phyloP scores from a whole-genome alignment of 768 basidiomycete genomes.

The Termitomyces sp. region DNA sequence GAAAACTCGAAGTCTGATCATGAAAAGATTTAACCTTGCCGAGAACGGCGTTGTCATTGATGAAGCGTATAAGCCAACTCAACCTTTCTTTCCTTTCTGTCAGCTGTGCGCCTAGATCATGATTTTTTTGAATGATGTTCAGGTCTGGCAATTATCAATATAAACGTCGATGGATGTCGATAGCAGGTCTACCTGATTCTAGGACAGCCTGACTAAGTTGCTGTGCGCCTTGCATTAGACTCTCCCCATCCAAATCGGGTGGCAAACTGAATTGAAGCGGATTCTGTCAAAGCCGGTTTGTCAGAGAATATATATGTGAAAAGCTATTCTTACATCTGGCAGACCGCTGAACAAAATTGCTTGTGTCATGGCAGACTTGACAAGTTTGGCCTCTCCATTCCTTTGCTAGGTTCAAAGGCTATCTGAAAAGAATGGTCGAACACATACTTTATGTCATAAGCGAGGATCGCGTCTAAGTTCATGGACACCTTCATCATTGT shows the following conservation, averaged over 20 bases:
- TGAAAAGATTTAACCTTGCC: constrained; percentile 47
- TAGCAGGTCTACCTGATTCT: constrained; percentile 52
- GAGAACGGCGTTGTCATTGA: constrained; percentile 81
- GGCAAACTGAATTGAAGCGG: constrained; percentile 79
- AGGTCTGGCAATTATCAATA: constrained; percentile 37
- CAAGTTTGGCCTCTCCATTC: constrained; percentile 58
- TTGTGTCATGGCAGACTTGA: constrained; percentile 79
- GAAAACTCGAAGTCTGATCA: neutral
- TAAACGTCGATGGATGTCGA: neutral
- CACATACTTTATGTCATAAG: constrained; percentile 61
- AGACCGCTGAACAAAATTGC: constrained; percentile 75
- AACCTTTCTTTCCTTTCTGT: constrained; percentile 68
- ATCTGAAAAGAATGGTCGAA: neutral
- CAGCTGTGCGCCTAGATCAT: constrained; percentile 78
- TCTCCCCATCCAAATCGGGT: constrained; percentile 72
- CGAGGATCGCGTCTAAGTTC: constrained; percentile 54
- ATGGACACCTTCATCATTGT: constrained; percentile 64
- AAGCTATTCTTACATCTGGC: constrained; percentile 38
- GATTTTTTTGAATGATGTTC: constrained; percentile 64
- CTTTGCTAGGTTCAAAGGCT: constrained; percentile 24
- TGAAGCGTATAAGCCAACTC: constrained; percentile 83
- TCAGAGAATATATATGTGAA: neutral
- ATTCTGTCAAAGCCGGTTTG: constrained; percentile 37
- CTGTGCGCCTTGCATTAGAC: constrained; percentile 74
- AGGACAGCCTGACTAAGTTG: constrained; percentile 68